Evolutionary conservation across 768 basidiomycete genomes (phyloP).

Genomic region (Cystobasidium tubakii): DNA sequence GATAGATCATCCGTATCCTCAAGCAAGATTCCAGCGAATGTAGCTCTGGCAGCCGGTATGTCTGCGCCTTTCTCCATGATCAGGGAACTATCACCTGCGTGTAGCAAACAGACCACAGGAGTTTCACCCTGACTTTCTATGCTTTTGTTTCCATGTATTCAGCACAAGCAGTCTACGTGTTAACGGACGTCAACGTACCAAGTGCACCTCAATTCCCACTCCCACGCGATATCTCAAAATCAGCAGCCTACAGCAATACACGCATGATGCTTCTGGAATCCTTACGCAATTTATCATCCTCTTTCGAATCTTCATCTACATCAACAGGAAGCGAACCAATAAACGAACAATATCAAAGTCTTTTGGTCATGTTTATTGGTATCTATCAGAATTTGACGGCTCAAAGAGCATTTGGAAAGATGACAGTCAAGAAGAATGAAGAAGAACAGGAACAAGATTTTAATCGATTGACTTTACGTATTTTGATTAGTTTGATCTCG

Average conservation of each 20-base stretch:
- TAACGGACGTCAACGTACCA: conserved; percentile 28
- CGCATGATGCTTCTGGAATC: conserved; percentile 15
- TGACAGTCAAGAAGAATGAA: background rate
- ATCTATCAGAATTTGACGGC: conserved; percentile 20
- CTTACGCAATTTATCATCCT: conserved; percentile 8
- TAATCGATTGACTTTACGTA: background rate
- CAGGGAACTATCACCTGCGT: background rate
- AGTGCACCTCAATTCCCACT: conserved; percentile 27
- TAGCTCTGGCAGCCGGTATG: conserved; percentile 29
- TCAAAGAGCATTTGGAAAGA: conserved; percentile 1
- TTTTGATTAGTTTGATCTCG: background rate
- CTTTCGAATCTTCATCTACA: background rate
- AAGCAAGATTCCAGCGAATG: conserved; percentile 19
- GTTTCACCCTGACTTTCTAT: background rate
- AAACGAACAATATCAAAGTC: conserved; percentile 5
- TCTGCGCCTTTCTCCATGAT: background rate
- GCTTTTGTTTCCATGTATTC: background rate
- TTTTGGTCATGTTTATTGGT: conserved; percentile 21
- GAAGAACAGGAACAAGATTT: conserved; percentile 15
- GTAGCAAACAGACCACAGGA: background rate
- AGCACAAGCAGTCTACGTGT: conserved; percentile 34
- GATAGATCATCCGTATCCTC: background rate
- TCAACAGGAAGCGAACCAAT: background rate
- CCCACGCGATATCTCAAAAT: conserved; percentile 16
- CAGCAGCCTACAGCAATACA: conserved; percentile 28